phyloP scores from a whole-genome alignment of 495 filamentous ascomycete genomes.

The Neurospora sp. region DNA sequence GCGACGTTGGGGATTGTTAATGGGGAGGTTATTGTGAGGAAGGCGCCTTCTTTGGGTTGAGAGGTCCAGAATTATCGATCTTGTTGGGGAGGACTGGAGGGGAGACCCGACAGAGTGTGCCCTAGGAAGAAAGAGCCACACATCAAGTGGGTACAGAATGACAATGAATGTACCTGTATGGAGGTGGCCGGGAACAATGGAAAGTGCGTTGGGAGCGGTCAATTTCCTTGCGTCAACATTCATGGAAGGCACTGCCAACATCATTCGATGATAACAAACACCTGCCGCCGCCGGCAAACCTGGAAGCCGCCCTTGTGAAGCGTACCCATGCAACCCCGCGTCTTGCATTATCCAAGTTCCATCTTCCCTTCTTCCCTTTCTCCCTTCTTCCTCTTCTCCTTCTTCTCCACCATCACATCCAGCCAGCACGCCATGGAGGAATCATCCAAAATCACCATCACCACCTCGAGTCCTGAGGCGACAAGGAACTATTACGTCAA shows the following conservation, averaged over 20 bases:
- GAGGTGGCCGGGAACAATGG: not conserved
- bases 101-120: too few relatives aligned
- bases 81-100: too few relatives aligned
- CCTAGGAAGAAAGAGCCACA: too few relatives aligned
- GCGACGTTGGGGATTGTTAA: slow-evolving; percentile 28
- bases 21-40: slow-evolving; percentile 32
- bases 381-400: not conserved
- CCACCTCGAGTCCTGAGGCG: not conserved
- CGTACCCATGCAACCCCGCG: not conserved
- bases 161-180: too few relatives aligned
- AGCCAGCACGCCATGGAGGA: not conserved
- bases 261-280: not conserved
- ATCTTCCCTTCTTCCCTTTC: not conserved
- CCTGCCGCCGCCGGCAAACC: not conserved
- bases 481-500: slow-evolving; percentile 22
- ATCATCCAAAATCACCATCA: not conserved
- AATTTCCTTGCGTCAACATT: not conserved
- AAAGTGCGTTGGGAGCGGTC: not conserved
- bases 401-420: not conserved
- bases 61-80: too few relatives aligned
- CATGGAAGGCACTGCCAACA: not conserved
- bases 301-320: not conserved
- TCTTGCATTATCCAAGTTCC: not conserved
- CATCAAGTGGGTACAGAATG: too few relatives aligned
- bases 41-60: not conserved